These are phyloP conservation scores for Pestalotiopsis sp. DNA, from an alignment of 2,329 filamentous ascomycete genomes.

Conservation along the genomic window DNA sequence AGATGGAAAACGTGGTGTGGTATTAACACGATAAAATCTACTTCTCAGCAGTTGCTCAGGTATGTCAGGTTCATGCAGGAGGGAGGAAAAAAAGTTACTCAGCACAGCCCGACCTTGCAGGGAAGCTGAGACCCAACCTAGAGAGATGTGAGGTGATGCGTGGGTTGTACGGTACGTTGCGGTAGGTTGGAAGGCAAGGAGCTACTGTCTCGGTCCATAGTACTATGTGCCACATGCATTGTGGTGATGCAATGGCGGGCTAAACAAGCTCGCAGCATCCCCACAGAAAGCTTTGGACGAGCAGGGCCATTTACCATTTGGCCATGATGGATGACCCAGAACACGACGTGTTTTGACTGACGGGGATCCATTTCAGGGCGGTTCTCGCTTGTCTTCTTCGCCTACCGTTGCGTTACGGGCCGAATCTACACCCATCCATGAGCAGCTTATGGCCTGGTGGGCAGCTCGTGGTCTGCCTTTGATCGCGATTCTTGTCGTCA, in stretches of 20 bases:
- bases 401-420: neutral
- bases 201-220: neutral
- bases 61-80: neutral
- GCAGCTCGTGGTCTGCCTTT: neutral
- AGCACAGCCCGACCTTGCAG: neutral
- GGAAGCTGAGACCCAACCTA: neutral
- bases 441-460: neutral
- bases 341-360: neutral
- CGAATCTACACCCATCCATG: neutral
- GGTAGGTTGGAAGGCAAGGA: neutral
- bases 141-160: neutral
- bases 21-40: neutral
- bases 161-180: neutral
- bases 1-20: neutral
- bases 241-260: constrained; percentile 14
- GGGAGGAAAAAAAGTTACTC: neutral
- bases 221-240: neutral
- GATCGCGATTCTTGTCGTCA: neutral
- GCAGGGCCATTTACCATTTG: neutral
- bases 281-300: neutral
- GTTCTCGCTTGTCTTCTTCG: neutral
- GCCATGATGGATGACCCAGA: neutral
- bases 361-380: neutral
- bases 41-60: neutral
- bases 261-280: neutral